Conservation (phyloP, 352 stramenopile genomes). For the Phytophthora capsici region DNA sequence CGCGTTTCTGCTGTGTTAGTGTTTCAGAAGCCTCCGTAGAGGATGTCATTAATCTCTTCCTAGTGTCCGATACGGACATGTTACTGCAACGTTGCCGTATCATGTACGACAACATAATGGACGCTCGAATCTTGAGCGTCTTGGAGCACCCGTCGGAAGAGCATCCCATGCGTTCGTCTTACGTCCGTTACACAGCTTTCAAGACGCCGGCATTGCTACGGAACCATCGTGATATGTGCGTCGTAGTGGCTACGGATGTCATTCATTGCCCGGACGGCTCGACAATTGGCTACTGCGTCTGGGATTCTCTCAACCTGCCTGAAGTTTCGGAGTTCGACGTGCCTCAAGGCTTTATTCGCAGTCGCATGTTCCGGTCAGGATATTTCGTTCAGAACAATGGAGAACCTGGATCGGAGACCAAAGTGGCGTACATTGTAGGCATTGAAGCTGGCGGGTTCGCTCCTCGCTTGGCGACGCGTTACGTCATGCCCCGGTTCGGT, state of each 20-base stretch:
- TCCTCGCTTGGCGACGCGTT: constrained; percentile 33
- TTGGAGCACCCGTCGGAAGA: constrained; percentile 39
- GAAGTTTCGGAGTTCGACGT: constrained; percentile 44
- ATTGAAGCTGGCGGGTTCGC: constrained; percentile 42
- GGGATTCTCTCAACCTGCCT: constrained; percentile 49
- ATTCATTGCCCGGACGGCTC: constrained; percentile 42
- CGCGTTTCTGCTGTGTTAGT: constrained; percentile 48
- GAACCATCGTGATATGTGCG: constrained; percentile 49
- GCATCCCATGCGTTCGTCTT: constrained; percentile 42
- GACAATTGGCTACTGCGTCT: constrained; percentile 52
- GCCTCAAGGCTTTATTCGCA: constrained; percentile 43
- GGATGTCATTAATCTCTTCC: constrained; percentile 46
- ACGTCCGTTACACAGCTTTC: constrained; percentile 50
- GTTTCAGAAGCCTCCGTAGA: constrained; percentile 40
- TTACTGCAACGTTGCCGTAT: constrained; percentile 41
- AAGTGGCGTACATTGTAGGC: constrained; percentile 44
- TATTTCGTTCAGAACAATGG: constrained; percentile 48
- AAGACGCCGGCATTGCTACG: constrained; percentile 41
- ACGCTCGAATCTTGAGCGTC: constrained; percentile 43
- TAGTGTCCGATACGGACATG: constrained; percentile 41
- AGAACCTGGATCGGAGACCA: constrained; percentile 31
- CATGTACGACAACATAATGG: constrained; percentile 53
- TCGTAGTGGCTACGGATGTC: constrained; percentile 48
- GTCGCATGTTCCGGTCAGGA: constrained; percentile 46
- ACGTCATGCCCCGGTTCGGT: constrained; percentile 46